Conservation (phyloP, 83 land plant genomes). For the Larix sibirica region DNA sequence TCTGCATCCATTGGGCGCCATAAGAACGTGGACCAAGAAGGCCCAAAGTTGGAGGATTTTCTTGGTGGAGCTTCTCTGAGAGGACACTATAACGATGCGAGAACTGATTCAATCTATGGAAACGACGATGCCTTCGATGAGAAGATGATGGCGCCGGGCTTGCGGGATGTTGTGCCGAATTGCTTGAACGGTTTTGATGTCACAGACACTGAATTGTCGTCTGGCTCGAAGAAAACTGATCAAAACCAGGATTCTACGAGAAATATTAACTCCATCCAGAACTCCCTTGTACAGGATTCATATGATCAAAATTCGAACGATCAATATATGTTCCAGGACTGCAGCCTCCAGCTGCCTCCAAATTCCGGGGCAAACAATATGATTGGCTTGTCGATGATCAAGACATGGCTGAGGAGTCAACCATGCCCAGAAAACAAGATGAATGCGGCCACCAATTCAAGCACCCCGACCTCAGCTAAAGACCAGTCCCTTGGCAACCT, state of each 20-base stretch:
- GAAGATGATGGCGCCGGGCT: neutral
- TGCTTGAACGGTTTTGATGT: neutral
- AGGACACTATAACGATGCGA: slow-evolving; percentile 28
- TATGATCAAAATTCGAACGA: slow-evolving; percentile 6
- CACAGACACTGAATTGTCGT: neutral
- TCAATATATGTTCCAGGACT: slow-evolving; percentile 12
- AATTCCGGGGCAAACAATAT: slow-evolving; percentile 22
- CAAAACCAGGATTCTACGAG: no score
- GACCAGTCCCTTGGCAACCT: neutral
- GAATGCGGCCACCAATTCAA: neutral
- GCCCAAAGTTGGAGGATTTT: slow-evolving; percentile 73
- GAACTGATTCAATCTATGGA: neutral
- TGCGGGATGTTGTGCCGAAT: no score
- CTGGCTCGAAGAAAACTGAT: neutral
- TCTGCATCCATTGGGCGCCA: neutral
- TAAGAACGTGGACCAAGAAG: slow-evolving; percentile 14
- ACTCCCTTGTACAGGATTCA: neutral
- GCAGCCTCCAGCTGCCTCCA: slow-evolving; percentile 33
- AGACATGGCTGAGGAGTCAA: slow-evolving; percentile 48
- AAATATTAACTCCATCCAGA: neutral
- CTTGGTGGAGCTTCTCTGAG: slow-evolving; percentile 65
- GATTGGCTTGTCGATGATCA: slow-evolving; percentile 50
- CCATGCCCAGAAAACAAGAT: neutral
- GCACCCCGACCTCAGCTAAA: neutral
- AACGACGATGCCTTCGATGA: slow-evolving; percentile 1